These are phyloP conservation scores for Hypoxylon fuscum DNA, from an alignment of 495 filamentous ascomycete species.

Conservation along the genomic window DNA sequence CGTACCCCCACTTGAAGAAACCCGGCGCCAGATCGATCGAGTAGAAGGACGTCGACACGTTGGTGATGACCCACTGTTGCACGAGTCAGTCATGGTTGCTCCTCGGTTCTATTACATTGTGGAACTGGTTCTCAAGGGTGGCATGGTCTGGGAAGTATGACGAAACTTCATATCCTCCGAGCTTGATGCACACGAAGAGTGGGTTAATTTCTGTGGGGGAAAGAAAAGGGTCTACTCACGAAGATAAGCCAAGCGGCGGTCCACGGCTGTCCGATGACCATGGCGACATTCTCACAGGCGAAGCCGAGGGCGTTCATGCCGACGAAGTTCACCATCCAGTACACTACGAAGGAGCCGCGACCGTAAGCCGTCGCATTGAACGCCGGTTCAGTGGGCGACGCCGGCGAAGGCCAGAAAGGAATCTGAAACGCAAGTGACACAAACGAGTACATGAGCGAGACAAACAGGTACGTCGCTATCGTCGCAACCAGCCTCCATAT, in stretches of 20 bases:
- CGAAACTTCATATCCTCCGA: too few relatives aligned
- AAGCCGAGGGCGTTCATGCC: conserved; percentile 75
- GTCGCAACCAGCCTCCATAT: conserved; percentile 70
- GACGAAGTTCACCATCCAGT: conserved; percentile 79
- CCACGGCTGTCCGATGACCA: conserved; percentile 73
- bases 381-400: conserved; percentile 54
- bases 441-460: conserved; percentile 73
- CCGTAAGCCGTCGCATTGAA: conserved; percentile 66
- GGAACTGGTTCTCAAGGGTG: background rate
- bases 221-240: conserved; percentile 13
- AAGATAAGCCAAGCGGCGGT: conserved; percentile 77
- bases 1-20: conserved; percentile 75
- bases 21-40: conserved; percentile 63
- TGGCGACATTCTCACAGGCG: conserved; percentile 77
- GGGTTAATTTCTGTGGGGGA: background rate
- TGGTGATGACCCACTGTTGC: conserved; percentile 71
- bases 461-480: conserved; percentile 69
- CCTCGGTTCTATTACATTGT: background rate
- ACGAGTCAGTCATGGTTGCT: conserved; percentile 2
- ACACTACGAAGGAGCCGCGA: conserved; percentile 69
- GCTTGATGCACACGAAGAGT: background rate
- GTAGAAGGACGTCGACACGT: conserved; percentile 73
- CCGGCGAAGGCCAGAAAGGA: conserved; percentile 61
- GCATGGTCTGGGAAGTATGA: too few relatives aligned
- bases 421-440: conserved; percentile 73